Base-by-base conservation (phyloP, 768 basidiomycete genomes). In the Daedaleopsis nitida region DNA sequence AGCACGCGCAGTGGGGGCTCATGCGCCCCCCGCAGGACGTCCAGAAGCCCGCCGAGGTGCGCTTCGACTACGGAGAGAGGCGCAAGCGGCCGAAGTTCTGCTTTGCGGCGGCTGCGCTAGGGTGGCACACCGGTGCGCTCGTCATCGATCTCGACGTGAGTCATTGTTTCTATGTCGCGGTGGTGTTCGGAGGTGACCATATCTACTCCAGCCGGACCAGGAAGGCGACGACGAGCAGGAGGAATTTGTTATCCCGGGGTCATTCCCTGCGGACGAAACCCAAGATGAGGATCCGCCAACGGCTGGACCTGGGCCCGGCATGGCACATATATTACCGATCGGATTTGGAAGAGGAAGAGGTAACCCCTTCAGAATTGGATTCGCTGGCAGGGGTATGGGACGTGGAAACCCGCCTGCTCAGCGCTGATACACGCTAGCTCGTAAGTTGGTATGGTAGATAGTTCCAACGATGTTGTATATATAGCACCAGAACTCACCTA, bases 121-220 rank as follows among this genome's bases (percentile, higher is more conserved):
- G 96, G 11, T 96, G 94, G 95, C 96, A 98, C 68, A 90, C 84
- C 58, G 95, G 94, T 9, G 93, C 94, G 1, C 77, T 98, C 50
- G 91, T 92, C 3, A 87, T 96, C 43, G 91, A 94, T 70, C 77
- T 94, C 27, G 86, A 93, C 78, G 91, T 91, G 59, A 61, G 80
- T 68, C 8, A 3, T 1, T 16, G 7, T 11, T n/a, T 32, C 52
- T 12, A 3, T 38, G 3, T 37, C 17, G n/a, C 21, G 24, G 27
- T 19, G 11, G 11, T 7, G 24, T 35, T n/a, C 45, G 42, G 24
- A 38, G 24, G 42, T 8, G 4, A 49, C 35, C 24, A 63, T 57
- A 48, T 11, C 6, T 43, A 43, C 7, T 44, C 11, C 64, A 67
- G 70, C 69, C 69, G 16, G 78, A 80, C 37, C 69, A 73, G 23